These are phyloP conservation scores for Trichoderma sp. DNA, from an alignment of 2,329 filamentous ascomycete species.

Conservation along the genomic window DNA sequence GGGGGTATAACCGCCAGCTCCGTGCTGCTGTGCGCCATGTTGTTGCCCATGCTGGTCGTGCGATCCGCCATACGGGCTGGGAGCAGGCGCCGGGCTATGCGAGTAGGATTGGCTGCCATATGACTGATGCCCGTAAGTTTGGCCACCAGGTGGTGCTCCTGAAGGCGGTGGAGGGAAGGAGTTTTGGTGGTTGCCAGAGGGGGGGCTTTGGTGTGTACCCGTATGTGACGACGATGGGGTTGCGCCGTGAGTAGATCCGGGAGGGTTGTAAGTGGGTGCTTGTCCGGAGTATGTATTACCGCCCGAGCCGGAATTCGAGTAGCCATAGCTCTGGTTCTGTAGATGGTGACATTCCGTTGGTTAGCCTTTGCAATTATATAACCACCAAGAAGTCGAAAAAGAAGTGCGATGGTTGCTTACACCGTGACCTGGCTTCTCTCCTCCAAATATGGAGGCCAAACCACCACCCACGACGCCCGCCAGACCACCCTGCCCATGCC, in stretches of 20 bases:
- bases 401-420: conserved; percentile 26
- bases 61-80: conserved; percentile 15
- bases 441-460: conserved; percentile 48
- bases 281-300: conserved; percentile 57
- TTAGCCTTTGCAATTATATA: conserved; percentile 19
- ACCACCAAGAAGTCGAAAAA: not conserved
- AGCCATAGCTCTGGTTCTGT: conserved; percentile 59
- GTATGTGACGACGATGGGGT: conserved; percentile 28
- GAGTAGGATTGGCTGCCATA: conserved; percentile 22
- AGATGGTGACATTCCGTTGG: not conserved
- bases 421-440: conserved; percentile 41
- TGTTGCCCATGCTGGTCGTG: conserved; percentile 13
- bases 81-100: conserved; percentile 22
- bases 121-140: conserved; percentile 11
- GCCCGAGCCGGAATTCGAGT: conserved; percentile 53
- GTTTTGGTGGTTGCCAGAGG: conserved; percentile 4
- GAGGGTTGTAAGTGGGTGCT: conserved; percentile 50
- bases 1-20: conserved; percentile 22
- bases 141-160: conserved; percentile 24
- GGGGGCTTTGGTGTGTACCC: conserved; percentile 27
- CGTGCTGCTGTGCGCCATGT: conserved; percentile 27
- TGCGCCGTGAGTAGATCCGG: conserved; percentile 25
- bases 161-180: conserved; percentile 23
- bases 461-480: conserved; percentile 55
- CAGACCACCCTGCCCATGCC: conserved; percentile 40